phyloP scores from a whole-genome alignment of 176 grass and related monocot genomes.

The Chrysopogon serrulatus region DNA sequence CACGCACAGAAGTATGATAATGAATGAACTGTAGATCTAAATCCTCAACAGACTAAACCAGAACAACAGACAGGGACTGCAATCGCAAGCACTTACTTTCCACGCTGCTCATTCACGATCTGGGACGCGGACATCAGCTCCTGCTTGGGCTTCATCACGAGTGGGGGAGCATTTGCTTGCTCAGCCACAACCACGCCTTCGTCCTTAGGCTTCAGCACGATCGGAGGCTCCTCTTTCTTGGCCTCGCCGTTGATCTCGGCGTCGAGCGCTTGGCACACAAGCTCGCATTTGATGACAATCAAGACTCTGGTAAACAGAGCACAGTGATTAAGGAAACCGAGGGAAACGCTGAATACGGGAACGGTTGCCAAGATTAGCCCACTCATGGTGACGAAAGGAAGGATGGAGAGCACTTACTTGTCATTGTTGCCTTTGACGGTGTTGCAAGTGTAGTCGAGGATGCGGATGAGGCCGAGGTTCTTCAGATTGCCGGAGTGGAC shows the following conservation, averaged over 20 bases:
- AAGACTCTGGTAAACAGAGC: conserved; percentile 40
- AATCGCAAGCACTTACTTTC: conserved; percentile 58
- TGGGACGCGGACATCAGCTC: conserved; percentile 66
- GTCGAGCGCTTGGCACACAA: conserved; percentile 48
- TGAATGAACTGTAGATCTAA: neutral
- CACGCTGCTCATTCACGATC: conserved; percentile 77
- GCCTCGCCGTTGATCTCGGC: conserved; percentile 63
- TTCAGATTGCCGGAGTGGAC: conserved; percentile 75
- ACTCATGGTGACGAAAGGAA: neutral
- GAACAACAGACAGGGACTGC: neutral
- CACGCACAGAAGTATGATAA: neutral
- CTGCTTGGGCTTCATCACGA: conserved; percentile 66
- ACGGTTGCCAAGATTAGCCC: neutral
- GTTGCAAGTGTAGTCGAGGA: conserved; percentile 88
- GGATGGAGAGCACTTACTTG: conserved; percentile 27
- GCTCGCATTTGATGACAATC: conserved; percentile 81
- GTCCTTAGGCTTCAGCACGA: conserved; percentile 25
- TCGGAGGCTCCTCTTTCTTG: conserved; percentile 27
- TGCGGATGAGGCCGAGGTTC: conserved; percentile 72
- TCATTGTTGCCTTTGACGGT: conserved; percentile 29
- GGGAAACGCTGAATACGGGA: neutral
- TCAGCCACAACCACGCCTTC: conserved; percentile 16
- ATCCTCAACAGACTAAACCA: neutral
- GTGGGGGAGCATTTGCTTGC: neutral
- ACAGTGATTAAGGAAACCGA: neutral